Percentiles rank a stretch among this genome's conserved stretches.
phyloP scores from a whole-genome alignment of 768 basidiomycete species.

The Leccinum incarnatum region DNA sequence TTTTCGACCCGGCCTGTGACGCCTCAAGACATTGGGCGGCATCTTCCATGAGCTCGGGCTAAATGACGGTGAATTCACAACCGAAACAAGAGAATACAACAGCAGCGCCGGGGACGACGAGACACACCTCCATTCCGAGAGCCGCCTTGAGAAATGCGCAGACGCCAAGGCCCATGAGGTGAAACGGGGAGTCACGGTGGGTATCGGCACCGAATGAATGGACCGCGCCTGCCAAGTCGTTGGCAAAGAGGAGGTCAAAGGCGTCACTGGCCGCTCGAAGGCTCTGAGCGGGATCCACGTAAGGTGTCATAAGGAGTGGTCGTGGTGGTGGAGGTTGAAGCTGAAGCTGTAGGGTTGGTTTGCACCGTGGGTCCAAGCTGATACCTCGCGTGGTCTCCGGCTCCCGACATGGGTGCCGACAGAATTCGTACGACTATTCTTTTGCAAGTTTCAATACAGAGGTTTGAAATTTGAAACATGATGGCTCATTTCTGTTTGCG shows the following conservation, averaged over 20 bases:
- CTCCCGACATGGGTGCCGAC: constrained; percentile 5
- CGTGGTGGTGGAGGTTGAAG: constrained; percentile 1
- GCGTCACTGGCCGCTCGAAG: constrained; percentile 44
- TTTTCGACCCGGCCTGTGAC: constrained; percentile 62
- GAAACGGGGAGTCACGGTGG: constrained; percentile 57
- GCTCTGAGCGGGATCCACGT: constrained; percentile 26
- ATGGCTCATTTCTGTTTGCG: no score
- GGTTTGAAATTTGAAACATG: no score
- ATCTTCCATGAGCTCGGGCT: constrained; percentile 63
- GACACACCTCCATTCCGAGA: constrained; percentile 70
- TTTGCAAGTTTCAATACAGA: no score
- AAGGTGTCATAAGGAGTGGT: neutral
- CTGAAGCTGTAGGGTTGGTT: neutral
- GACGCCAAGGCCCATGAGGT: constrained; percentile 68
- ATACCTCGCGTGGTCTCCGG: constrained; percentile 1
- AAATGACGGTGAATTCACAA: neutral
- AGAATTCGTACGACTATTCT: no score
- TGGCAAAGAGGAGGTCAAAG: constrained; percentile 68
- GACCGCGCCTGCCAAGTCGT: constrained; percentile 58
- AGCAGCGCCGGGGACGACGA: neutral
- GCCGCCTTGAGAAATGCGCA: constrained; percentile 76
- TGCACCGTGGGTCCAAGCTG: neutral
- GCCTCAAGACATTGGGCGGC: constrained; percentile 53
- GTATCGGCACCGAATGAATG: constrained; percentile 38
- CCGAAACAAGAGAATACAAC: neutral